Evolutionary conservation across 805 yeast genomes (phyloP).

Genomic region (Blastobotrys robertii): DNA sequence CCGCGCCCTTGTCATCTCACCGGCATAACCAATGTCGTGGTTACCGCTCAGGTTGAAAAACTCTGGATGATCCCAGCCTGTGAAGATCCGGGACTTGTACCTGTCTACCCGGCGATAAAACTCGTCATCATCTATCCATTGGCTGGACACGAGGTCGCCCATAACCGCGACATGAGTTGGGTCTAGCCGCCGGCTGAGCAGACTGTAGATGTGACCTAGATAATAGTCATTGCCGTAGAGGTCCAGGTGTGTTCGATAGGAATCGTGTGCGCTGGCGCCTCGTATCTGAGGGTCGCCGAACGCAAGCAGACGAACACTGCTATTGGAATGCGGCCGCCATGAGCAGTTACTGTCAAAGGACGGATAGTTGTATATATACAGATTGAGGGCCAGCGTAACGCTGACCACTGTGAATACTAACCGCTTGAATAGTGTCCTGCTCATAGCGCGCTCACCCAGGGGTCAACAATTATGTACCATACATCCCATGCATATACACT

Average conservation of each 20-base stretch:
- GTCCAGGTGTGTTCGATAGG: constrained; percentile 66
- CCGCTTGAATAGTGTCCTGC: not conserved
- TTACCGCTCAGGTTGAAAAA: constrained; percentile 86
- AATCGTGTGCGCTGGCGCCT: constrained; percentile 69
- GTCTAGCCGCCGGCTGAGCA: constrained; percentile 49
- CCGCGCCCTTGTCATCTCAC: constrained; percentile 90
- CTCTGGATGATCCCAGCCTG: constrained; percentile 4
- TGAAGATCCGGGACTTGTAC: constrained; percentile 30
- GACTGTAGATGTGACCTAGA: constrained; percentile 69
- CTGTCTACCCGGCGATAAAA: constrained; percentile 71
- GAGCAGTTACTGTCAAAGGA: constrained; percentile 17
- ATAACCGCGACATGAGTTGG: constrained; percentile 82
- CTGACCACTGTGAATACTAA: not conserved
- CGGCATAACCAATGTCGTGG: constrained; percentile 92
- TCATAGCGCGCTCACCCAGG: not conserved
- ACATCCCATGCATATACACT: too few species aligned
- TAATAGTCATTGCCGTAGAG: constrained; percentile 84
- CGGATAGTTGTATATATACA: constrained; percentile 59
- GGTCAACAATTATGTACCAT: not conserved
- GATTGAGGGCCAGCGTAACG: constrained; percentile 41
- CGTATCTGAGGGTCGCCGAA: constrained; percentile 97
- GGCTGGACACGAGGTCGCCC: constrained; percentile 90
- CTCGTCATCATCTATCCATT: constrained; percentile 88
- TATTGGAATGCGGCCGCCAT: constrained; percentile 23
- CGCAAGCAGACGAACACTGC: constrained; percentile 54